Evolutionary conservation across 202 grass and related monocot species (phyloP).

Genomic region (Elaeis oleifera): DNA sequence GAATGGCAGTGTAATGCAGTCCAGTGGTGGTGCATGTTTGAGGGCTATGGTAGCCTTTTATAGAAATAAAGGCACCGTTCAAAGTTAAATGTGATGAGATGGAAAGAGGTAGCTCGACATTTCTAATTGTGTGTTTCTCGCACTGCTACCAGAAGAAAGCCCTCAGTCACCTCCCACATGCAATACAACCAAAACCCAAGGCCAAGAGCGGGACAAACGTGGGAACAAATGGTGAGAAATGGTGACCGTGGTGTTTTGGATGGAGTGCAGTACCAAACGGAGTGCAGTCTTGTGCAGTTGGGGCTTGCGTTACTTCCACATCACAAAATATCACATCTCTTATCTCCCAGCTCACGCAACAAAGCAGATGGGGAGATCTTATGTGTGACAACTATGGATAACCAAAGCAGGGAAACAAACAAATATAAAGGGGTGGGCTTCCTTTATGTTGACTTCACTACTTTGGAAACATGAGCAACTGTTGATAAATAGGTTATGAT

Average conservation of each 20-base stretch:
- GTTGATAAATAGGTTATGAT: neutral
- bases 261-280: neutral
- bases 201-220: too few species aligned
- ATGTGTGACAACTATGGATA: neutral
- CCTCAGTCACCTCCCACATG: too few species aligned
- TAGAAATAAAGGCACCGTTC: neutral
- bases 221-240: too few species aligned
- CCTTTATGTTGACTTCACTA: neutral
- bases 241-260: neutral
- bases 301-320: slow-evolving; percentile 2
- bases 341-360: slow-evolving; percentile 15
- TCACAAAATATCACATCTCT: slow-evolving; percentile 18
- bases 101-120: neutral
- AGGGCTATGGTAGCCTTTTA: slow-evolving; percentile 1
- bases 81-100: slow-evolving; percentile 14
- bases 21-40: too few species aligned
- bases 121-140: slow-evolving; percentile 1
- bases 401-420: neutral
- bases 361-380: neutral
- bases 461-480: neutral
- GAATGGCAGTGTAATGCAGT: too few species aligned
- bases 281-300: neutral
- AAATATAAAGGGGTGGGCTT: neutral
- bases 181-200: too few species aligned
- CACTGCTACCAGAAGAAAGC: neutral